Base-by-base conservation (phyloP, 176 grass and related monocot species). In the Tuctoria greenei region DNA sequence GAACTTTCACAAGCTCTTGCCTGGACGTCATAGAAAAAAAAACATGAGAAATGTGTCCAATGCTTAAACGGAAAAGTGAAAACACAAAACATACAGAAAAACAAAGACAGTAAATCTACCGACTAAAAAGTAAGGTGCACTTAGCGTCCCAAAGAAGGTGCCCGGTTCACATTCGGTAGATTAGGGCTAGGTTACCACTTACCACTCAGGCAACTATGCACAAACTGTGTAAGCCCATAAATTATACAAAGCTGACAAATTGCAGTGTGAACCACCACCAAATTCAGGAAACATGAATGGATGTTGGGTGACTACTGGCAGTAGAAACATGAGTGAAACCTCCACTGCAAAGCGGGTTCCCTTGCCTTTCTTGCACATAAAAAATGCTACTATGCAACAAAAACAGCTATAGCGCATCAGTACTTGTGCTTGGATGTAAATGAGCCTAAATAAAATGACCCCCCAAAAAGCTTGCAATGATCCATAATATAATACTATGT, bases 291-390 rank as follows among this genome's bases (percentile, higher is more conserved):
- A 26, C 5, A 61, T 7, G 42, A 6, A 37, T 35, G 23, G 12
- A n/a, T 84, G 14, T 84, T 20, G 62, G 82, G 73, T 5, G 23
- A 74, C 61, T 82, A 89, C 78, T 68, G 83, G 83, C 87, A 79
- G 79, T 31, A 86, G 51, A 69, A 69, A 79, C 4, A 45, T 18
- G 28, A 34, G 64, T 39, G 13, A 47, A 34, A 70, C 74, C 7
- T 72, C 73, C 63, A 56, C 73, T 74, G 82, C 83, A 85, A 89
- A 85, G 73, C 67, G 55, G 78, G 56, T 76, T 81, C 78, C 77
- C 78, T 0, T 76, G 8, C 81, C 57, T 24, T 14, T 86, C n/a
- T 86, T 65, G 84, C 78, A 86, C 84, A 81, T 36, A 27, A 64
- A 76, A 23, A 77, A 40, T 72, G 58, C 78, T 65, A 54, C 72